Base-by-base conservation (phyloP, 1,139 yeast genomes). In the Arxiozyma heterogenica region DNA sequence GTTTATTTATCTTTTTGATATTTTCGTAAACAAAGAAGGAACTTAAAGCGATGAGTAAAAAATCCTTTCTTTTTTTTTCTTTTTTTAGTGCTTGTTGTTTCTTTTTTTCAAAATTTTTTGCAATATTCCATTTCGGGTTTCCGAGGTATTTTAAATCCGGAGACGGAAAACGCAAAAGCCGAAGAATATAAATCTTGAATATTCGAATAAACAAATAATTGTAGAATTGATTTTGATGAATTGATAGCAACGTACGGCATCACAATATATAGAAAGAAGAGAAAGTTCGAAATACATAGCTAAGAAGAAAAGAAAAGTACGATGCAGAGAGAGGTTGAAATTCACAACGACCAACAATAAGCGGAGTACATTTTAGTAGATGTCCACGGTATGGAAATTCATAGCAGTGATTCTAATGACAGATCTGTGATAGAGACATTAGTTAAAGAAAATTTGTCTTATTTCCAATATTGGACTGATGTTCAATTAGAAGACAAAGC, bases 401-500 rank as follows among this genome's bases (percentile, higher is more conserved):
- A 20, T 34, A 30, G 20, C 22, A 46, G 53, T 47, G 50, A 51
- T 22, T 21, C 23, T 11, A 41, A 30, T 18, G 55, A 53, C 25
- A 42, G 55, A 46, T 18, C 44, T 60, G 57, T 59, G 51, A 39
- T 57, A 53, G 50, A 57, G 44, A 41, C 52, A 7, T 59, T 65
- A 47, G 73, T 71, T 12, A 60, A 63, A 45, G 59, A 63, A 25
- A 82, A 82, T 62, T 70, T 83, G 44, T 69, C 76, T 1, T 78
- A 79, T 61, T 78, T 80, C 58, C 79, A 76, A 58, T 69, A 74
- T 20, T 83, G 89, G 89, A 70, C 73, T 0, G 65, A 74, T 1
- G 81, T 82, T 0, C 50, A 60, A 18, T 61, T 67, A 12, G 47
- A 65, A 3, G 53, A 57, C 17, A 58, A 39, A 49, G 53, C 17